phyloP scores from a whole-genome alignment of 2,329 filamentous ascomycete genomes.

The Colletotrichum lini region DNA sequence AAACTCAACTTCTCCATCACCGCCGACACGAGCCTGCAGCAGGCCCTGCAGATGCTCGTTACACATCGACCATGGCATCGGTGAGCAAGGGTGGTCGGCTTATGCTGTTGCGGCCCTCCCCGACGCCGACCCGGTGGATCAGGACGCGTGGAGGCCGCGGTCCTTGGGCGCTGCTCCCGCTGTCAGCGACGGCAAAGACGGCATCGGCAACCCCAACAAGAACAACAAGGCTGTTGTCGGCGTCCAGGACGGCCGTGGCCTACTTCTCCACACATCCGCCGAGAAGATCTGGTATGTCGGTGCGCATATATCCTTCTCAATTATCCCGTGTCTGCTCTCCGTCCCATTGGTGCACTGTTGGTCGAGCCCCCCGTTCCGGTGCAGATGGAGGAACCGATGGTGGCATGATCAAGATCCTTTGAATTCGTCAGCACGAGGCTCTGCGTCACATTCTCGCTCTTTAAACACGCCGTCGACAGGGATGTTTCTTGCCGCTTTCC shows the following conservation, averaged over 20 bases:
- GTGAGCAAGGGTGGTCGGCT: constrained; percentile 40
- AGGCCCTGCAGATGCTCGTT: constrained; percentile 41
- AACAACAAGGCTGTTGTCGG: neutral
- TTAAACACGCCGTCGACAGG: constrained; percentile 9
- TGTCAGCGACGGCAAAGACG: constrained; percentile 31
- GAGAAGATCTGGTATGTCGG: constrained; percentile 37
- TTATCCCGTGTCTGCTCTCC: neutral
- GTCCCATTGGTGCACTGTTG: constrained; percentile 3
- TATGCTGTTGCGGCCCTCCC: constrained; percentile 27
- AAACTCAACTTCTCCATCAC: neutral
- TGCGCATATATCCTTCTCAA: constrained; percentile 25
- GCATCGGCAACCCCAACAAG: constrained; percentile 19
- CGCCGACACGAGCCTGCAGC: constrained; percentile 33
- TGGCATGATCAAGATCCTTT: neutral
- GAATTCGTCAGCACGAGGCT: constrained; percentile 16
- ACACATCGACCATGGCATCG: constrained; percentile 26
- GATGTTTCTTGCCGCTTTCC: constrained; percentile 1
- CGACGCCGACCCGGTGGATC: constrained; percentile 36
- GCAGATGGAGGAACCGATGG: neutral
- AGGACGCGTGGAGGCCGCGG: constrained; percentile 34
- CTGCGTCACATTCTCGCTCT: constrained; percentile 12
- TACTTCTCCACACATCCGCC: constrained; percentile 40
- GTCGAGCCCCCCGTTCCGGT: neutral
- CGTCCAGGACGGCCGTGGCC: neutral
- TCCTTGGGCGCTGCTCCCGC: constrained; percentile 24